Conservation (phyloP, 1,139 yeast species). For the Yamadazyma songkhlaensis region DNA sequence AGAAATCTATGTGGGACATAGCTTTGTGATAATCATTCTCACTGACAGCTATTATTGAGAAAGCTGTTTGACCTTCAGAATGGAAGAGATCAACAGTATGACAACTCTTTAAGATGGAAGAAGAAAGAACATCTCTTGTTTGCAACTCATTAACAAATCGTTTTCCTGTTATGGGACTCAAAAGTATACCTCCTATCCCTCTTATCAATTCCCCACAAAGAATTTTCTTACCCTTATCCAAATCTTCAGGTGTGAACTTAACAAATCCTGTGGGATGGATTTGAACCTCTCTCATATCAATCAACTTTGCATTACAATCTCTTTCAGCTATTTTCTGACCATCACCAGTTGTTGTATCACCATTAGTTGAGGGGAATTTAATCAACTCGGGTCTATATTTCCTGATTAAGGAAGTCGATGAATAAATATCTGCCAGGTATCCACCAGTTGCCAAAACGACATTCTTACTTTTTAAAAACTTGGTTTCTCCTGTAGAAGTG, state of each 20-base stretch:
- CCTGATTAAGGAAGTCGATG: slow-evolving; percentile 20
- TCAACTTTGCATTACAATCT: slow-evolving; percentile 29
- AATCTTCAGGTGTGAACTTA: slow-evolving; percentile 16
- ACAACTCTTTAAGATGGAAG: slow-evolving; percentile 23
- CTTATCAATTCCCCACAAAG: slow-evolving; percentile 38
- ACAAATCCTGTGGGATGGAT: slow-evolving; percentile 42
- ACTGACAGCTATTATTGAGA: slow-evolving; percentile 26
- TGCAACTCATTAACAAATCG: slow-evolving; percentile 34
- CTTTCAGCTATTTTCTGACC: slow-evolving; percentile 34
- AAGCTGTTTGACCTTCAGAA: slow-evolving; percentile 14
- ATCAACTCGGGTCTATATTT: slow-evolving; percentile 32
- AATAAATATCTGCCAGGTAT: slow-evolving; percentile 28
- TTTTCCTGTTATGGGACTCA: slow-evolving; percentile 28
- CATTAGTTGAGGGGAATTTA: slow-evolving; percentile 34
- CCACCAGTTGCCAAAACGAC: slow-evolving; percentile 41
- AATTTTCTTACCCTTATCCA: slow-evolving; percentile 24
- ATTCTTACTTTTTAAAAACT: slow-evolving; percentile 13
- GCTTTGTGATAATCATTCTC: slow-evolving; percentile 27
- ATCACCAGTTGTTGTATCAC: slow-evolving; percentile 35
- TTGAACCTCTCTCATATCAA: slow-evolving; percentile 38
- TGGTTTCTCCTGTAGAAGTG: slow-evolving; percentile 7
- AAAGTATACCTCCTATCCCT: slow-evolving; percentile 37
- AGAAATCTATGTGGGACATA: slow-evolving; percentile 27
- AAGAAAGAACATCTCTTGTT: slow-evolving; percentile 35
- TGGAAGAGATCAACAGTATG: slow-evolving; percentile 7